Evolutionary conservation across 805 yeast genomes (phyloP).

Genomic region (Kodamaea neixiangensis): DNA sequence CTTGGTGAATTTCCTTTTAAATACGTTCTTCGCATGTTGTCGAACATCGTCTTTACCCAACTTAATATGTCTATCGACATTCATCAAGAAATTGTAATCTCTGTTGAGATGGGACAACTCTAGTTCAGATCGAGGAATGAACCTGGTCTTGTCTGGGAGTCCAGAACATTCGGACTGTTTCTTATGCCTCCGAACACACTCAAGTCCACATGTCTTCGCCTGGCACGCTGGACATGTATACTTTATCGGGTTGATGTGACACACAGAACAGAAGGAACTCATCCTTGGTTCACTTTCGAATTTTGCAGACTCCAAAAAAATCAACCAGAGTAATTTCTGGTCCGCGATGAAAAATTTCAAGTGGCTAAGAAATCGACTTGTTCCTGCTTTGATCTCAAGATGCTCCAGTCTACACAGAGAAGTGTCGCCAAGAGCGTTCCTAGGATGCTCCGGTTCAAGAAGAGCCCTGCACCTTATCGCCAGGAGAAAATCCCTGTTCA

Average conservation of each 20-base stretch:
- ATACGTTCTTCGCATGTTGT: conserved; percentile 42
- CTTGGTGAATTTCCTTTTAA: conserved; percentile 27
- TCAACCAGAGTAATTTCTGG: neutral
- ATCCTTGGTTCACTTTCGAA: neutral
- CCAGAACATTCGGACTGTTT: conserved; percentile 65
- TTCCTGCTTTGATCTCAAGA: neutral
- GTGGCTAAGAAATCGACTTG: neutral
- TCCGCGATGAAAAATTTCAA: conserved; percentile 1
- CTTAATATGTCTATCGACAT: conserved; percentile 59
- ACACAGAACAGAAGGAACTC: conserved; percentile 19
- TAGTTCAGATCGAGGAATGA: conserved; percentile 51
- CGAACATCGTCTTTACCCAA: conserved; percentile 56
- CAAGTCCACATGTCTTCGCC: conserved; percentile 64
- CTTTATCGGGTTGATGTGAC: conserved; percentile 44
- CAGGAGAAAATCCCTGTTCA: conserved; percentile 65
- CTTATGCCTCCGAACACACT: conserved; percentile 75
- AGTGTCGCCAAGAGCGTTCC: conserved; percentile 7
- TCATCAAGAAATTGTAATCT: conserved; percentile 75
- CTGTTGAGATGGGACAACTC: conserved; percentile 61
- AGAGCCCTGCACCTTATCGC: conserved; percentile 14
- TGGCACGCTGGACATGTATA: conserved; percentile 84
- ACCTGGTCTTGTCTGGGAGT: conserved; percentile 57
- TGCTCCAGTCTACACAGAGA: conserved; percentile 1
- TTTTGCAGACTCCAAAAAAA: no score
- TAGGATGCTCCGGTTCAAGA: conserved; percentile 17